Percentiles rank a stretch among this genome's conserved stretches.
Conservation (phyloP, 805 yeast genomes). For the Candida nitratophila region DNA sequence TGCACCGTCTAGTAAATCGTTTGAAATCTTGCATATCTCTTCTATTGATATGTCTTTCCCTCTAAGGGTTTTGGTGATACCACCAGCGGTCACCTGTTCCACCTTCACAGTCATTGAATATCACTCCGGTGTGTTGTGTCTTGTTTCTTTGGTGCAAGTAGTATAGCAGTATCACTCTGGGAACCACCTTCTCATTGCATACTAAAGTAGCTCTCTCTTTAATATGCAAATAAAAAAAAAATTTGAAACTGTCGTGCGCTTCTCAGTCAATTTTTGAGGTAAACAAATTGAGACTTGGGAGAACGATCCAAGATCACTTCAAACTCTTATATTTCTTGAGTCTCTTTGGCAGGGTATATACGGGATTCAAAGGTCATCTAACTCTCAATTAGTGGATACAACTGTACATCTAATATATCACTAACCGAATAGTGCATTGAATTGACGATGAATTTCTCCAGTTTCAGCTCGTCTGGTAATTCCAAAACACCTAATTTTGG, state of each 20-base stretch:
- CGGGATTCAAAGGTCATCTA: no score
- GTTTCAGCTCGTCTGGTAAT: background rate
- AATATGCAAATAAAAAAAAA: no score
- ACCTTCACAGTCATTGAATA: background rate
- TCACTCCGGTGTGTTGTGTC: background rate
- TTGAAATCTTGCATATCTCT: constrained; percentile 32
- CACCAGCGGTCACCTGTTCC: constrained; percentile 31
- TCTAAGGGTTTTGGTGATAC: constrained; percentile 50
- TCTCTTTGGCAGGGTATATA: no score
- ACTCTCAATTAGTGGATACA: no score
- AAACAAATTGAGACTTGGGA: no score
- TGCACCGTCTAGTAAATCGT: constrained; percentile 24
- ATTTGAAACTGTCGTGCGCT: background rate
- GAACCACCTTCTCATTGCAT: background rate
- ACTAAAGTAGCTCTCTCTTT: background rate
- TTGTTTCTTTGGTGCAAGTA: background rate
- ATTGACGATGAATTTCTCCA: background rate
- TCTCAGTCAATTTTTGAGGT: background rate
- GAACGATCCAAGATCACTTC: no score
- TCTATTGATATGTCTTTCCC: constrained; percentile 39
- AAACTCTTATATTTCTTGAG: no score
- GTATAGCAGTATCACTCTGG: no score
- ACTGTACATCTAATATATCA: background rate
- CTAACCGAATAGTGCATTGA: background rate
- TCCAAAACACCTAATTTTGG: background rate